phyloP scores from a whole-genome alignment of 1,284 basidiomycete genomes.

The Boletellus deceptivus region DNA sequence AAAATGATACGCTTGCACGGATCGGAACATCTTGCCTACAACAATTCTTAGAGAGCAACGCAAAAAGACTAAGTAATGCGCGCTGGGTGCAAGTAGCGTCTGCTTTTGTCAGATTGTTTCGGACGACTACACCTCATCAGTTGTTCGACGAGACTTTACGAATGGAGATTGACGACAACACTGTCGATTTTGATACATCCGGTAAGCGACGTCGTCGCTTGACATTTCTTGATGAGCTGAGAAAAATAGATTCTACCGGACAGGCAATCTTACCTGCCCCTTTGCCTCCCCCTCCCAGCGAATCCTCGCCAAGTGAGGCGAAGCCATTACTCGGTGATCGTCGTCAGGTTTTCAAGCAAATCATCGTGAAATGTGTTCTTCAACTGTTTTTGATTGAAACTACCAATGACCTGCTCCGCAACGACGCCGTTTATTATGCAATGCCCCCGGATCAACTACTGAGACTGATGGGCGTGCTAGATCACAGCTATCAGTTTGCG shows the following conservation, averaged over 20 bases:
- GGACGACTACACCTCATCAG: conserved; percentile 96
- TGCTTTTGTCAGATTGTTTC: conserved; percentile 94
- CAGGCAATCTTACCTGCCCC: conserved; percentile 78
- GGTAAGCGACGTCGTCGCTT: conserved; percentile 36
- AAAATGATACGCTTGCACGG: conserved; percentile 96
- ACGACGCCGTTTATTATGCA: conserved; percentile 87
- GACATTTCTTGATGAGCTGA: conserved; percentile 5
- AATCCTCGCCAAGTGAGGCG: conserved; percentile 45
- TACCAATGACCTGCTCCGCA: conserved; percentile 92
- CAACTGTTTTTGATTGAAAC: conserved; percentile 97
- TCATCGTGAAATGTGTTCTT: conserved; percentile 99
- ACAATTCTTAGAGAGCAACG: conserved; percentile 93
- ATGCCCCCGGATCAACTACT: conserved; percentile 94
- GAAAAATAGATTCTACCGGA: conserved; percentile 50
- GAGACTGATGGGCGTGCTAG: conserved; percentile 90
- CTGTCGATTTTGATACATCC: conserved; percentile 54
- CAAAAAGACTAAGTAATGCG: conserved; percentile 78
- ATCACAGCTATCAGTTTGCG: conserved; percentile 97
- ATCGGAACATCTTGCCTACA: conserved; percentile 99
- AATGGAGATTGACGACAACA: conserved; percentile 69
- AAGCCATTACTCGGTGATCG: conserved; percentile 68
- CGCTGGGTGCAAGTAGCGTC: conserved; percentile 94
- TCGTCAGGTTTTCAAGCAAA: conserved; percentile 94
- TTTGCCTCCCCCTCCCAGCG: conserved; percentile 58
- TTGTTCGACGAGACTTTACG: conserved; percentile 90